phyloP scores from a whole-genome alignment of 75 land plant species.

The Selaginella moellendorffii region DNA sequence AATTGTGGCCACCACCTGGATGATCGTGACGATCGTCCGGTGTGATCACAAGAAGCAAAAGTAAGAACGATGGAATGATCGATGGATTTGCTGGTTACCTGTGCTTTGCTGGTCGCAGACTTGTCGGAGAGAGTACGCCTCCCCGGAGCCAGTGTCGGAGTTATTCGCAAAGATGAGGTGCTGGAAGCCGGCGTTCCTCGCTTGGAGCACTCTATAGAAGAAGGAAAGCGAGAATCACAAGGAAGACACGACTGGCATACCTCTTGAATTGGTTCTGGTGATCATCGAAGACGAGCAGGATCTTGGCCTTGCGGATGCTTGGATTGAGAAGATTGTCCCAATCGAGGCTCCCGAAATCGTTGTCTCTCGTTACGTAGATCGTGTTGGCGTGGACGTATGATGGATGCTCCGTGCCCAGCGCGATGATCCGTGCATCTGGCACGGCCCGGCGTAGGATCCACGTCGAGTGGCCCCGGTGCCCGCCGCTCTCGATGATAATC shows the following conservation, averaged over 20 bases:
- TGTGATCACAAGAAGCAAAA: too few species aligned
- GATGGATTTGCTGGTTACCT: too few species aligned
- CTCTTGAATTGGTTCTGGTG: constrained; percentile 82
- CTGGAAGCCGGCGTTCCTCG: constrained; percentile 59
- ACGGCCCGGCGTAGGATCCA: constrained; percentile 83
- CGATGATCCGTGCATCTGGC: constrained; percentile 51
- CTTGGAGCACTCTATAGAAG: constrained; percentile 72
- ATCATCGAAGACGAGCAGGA: constrained; percentile 80
- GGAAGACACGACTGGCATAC: constrained; percentile 25
- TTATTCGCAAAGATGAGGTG: constrained; percentile 83
- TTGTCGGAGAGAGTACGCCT: constrained; percentile 82
- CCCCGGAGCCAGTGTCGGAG: constrained; percentile 90
- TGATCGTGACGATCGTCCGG: too few species aligned
- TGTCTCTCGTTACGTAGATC: constrained; percentile 63
- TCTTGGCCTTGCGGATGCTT: constrained; percentile 40
- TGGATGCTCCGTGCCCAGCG: constrained; percentile 73
- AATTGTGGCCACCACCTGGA: constrained; percentile 82
- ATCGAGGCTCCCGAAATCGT: constrained; percentile 62
- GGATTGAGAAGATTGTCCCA: constrained; percentile 50
- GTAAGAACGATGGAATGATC: too few species aligned
- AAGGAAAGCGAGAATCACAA: background rate
- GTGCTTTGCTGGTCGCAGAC: constrained; percentile 78
- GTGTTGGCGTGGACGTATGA: constrained; percentile 76
- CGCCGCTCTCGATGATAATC: constrained; percentile 78
- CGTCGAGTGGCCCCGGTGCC: constrained; percentile 86